Evolutionary conservation across 2,329 filamentous ascomycete species (phyloP), one percentile per base, ranked within the genome.

Genomic region (Scedosporium dehoogii): DNA sequence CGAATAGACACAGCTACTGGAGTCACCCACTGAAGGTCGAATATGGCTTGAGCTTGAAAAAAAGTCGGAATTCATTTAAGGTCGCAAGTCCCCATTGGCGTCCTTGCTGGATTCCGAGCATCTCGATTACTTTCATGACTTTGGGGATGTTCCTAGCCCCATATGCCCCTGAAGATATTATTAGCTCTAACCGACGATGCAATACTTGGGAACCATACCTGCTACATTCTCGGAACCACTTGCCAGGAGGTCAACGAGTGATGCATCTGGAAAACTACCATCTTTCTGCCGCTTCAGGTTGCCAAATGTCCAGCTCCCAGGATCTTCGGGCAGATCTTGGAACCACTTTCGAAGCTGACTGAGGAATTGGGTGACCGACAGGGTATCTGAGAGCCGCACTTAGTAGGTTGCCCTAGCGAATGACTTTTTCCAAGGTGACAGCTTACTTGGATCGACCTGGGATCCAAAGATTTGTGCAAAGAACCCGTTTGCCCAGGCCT

Each of bases 61-160:
- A 83, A 65, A 84, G 79, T 57, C 84, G 76, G 72, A 86, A 86
- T 70, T 87, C 85, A 64, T 87, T 87, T 62, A 87, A 73, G 0
- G 81, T 81, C 3, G 80, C 81, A 5, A 83, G 73, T 58, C 82
- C 79, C 84, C 84, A 87, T 18, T 77, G 74, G 38, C 85, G 77
- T 0, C 81, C 76, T 67, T 85, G 83, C 63, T 81, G 73, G 61
- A 87, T 87, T 53, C 83, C 84, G 5, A 86, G 74, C 6, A 86
- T 79, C 65, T 86, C 84, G 6, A 87, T 78, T 1, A 79, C 78
- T 62, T 79, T 78, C 66, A 87, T 74, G 3, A 79, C 77, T 61
- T 78, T 79, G 1, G 85, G 85, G 0, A 85, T 79, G 56, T 83
- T 81, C 46, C 80, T 79, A 9, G 79, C 75, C 23, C 80, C 81